Percentiles rank a stretch among this genome's conserved stretches.
These are phyloP conservation scores for Starmerella bacillaris DNA, from an alignment of 805 yeast species.

Conservation along the genomic window DNA sequence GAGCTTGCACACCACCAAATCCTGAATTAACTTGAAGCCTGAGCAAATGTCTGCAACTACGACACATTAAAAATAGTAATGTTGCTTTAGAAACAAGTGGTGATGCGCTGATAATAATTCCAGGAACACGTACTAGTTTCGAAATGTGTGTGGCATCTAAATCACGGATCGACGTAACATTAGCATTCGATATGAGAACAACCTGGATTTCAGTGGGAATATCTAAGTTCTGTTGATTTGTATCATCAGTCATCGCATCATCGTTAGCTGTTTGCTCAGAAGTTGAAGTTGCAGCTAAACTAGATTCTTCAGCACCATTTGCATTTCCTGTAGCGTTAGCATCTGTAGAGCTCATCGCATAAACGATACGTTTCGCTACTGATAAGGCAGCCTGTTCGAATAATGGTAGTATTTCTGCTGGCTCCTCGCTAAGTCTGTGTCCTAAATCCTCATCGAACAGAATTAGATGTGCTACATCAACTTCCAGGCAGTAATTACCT, in stretches of 20 bases:
- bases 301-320: neutral
- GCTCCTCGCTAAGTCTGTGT: constrained; percentile 68
- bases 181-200: constrained; percentile 54
- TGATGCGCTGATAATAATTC: constrained; percentile 81
- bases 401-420: constrained; percentile 69
- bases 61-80: constrained; percentile 63
- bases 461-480: constrained; percentile 68
- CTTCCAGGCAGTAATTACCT: constrained; percentile 51
- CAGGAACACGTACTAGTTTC: constrained; percentile 76
- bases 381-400: constrained; percentile 44
- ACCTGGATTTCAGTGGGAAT: constrained; percentile 68
- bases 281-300: too few species aligned
- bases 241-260: constrained; percentile 25
- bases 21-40: constrained; percentile 44
- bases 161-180: constrained; percentile 56
- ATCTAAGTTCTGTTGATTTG: constrained; percentile 26
- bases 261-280: constrained; percentile 6
- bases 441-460: constrained; percentile 79
- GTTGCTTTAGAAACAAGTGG: constrained; percentile 80
- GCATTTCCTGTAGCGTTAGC: constrained; percentile 2
- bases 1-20: constrained; percentile 52
- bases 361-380: constrained; percentile 53
- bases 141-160: constrained; percentile 76
- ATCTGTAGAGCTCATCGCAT: constrained; percentile 5
- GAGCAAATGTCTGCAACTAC: constrained; percentile 69